A percentile compares a stretch with the other conserved stretches of the same genome.
Conservation (phyloP, 1,284 basidiomycete species). For the Ganoderma sinense region DNA sequence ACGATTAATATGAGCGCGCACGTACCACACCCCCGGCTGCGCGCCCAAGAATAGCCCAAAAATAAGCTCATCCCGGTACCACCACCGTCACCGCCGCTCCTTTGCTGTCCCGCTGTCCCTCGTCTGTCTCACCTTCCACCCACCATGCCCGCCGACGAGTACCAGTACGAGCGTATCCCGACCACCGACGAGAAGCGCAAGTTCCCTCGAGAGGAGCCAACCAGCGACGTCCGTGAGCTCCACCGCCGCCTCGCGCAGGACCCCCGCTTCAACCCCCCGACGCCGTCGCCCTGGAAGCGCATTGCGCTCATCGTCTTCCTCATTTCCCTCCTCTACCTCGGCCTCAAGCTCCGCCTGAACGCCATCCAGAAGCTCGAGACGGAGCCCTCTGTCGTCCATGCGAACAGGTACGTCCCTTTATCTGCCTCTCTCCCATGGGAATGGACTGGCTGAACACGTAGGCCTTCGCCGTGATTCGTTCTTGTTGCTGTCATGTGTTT, state of each 20-base stretch:
- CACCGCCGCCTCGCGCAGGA: conserved; percentile 38
- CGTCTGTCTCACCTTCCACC: background rate
- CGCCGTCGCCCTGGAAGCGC: conserved; percentile 56
- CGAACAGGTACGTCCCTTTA: conserved; percentile 50
- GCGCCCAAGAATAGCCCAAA: background rate
- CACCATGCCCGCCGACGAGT: conserved; percentile 21
- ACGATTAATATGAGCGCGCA: background rate
- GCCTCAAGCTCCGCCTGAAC: conserved; percentile 43
- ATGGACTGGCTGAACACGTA: conserved; percentile 11
- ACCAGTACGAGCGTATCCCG: conserved; percentile 27
- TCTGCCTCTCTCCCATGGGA: background rate
- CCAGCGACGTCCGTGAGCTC: conserved; percentile 37
- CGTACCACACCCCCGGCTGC: background rate
- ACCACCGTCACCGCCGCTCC: conserved; percentile 5
- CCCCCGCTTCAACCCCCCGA: conserved; percentile 53
- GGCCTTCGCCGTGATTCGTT: background rate
- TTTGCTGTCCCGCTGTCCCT: background rate
- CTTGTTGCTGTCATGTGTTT: background rate
- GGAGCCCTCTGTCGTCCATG: conserved; percentile 52
- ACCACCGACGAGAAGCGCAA: conserved; percentile 21
- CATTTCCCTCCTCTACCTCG: conserved; percentile 52
- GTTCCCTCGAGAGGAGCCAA: conserved; percentile 30
- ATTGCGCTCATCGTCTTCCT: conserved; percentile 52
- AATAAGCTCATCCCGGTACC: background rate
- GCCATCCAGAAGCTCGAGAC: conserved; percentile 22